Evolutionary conservation across 139 green algal genomes (phyloP), one percentile per base, ranked within the genome.

Genomic region (Auxenochlorella pyrenoidosa): DNA sequence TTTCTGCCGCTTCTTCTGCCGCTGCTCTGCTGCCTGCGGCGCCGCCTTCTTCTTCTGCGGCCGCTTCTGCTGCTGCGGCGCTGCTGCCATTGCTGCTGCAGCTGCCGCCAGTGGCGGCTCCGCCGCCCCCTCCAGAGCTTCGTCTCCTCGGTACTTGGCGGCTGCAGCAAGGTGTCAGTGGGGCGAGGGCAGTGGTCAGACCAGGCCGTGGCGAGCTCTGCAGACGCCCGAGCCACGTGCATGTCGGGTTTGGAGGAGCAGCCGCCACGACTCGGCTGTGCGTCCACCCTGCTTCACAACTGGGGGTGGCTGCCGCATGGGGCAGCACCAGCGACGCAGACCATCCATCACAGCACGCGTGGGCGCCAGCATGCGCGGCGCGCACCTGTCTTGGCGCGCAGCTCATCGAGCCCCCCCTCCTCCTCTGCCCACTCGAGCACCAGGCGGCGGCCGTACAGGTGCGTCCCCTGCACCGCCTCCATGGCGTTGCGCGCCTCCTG

Each of bases 361-460:
- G n/a, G n/a, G n/a, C n/a, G n/a, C n/a, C n/a, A n/a, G n/a, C n/a
- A n/a, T n/a, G n/a, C n/a, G 47, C 47, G 1, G n/a, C 51, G 32
- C 79, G 38, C 91, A 30, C 92, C 92, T 0, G 96, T 97, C 91
- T 97, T 97, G 22, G 92, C 91, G 0, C 95, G 88, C 43, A 97
- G 85, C 82, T 97, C 94, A 19, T 97, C 93, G 51, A 98, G 76
- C 19, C 91, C 92, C 1, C 85, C 92, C 16, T 96, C 95, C 72
- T 97, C 96, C 87, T 95, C 90, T 8, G 97, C 96, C 84, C 95
- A 97, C 88, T 98, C 96, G 21, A 98, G 84, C 10, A 98, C 95
- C 59, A 99, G 86, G 4, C 97, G 92, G 3, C 98, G 91, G 2
- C 98, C 98, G 82, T 99, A 99, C 72, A 99, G 88, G 88, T 99